Conservation (phyloP, 176 grass and related monocot genomes). For the Raddia distichophylla region DNA sequence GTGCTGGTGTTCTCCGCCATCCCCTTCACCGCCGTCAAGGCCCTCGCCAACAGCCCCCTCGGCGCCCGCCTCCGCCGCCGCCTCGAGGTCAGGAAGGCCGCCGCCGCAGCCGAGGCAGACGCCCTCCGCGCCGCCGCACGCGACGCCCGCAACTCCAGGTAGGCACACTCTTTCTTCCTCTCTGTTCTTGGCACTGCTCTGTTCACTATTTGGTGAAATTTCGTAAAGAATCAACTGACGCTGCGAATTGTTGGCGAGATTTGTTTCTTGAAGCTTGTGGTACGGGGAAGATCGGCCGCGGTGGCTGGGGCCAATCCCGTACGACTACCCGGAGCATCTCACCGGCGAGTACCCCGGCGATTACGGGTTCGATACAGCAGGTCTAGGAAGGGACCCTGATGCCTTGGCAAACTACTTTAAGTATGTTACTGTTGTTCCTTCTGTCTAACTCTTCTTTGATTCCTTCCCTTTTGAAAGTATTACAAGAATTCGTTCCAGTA, state of each 20-base stretch:
- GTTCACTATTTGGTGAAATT: not conserved
- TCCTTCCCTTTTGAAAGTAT: not conserved
- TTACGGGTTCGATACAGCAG: slow-evolving; percentile 90
- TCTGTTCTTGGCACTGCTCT: not conserved
- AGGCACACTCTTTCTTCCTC: not conserved
- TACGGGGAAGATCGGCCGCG: slow-evolving; percentile 77
- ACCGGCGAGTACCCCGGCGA: slow-evolving; percentile 79
- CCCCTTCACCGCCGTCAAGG: slow-evolving; percentile 92
- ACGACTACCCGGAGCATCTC: slow-evolving; percentile 74
- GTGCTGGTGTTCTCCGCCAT: slow-evolving; percentile 88
- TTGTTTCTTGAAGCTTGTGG: slow-evolving; percentile 55
- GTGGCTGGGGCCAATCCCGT: slow-evolving; percentile 82
- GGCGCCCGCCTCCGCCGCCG: slow-evolving; percentile 64
- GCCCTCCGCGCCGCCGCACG: slow-evolving; percentile 50
- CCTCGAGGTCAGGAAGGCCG: slow-evolving; percentile 65
- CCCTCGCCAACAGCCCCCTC: slow-evolving; percentile 74
- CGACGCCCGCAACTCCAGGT: slow-evolving; percentile 63
- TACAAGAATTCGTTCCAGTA: not conserved
- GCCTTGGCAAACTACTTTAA: slow-evolving; percentile 92
- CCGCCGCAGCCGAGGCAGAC: slow-evolving; percentile 57
- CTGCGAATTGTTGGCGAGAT: not conserved
- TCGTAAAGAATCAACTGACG: not conserved
- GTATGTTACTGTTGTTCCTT: slow-evolving; percentile 48
- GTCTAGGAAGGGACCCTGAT: slow-evolving; percentile 77
- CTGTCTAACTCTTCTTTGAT: not conserved